Conservation (phyloP, 148 eudicot species). For the Fallopia convolvulus region DNA sequence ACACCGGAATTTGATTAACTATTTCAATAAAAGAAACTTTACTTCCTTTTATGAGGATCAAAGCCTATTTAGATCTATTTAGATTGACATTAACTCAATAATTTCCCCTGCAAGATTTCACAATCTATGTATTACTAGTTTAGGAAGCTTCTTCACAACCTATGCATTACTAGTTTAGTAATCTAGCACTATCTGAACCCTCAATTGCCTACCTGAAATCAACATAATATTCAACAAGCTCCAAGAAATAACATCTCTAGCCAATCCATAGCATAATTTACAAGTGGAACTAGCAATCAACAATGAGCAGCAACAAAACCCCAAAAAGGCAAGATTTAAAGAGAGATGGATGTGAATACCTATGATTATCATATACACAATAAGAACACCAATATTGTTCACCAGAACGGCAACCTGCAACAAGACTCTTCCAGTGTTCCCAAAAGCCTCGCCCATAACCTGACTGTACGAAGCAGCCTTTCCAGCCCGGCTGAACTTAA, state of each 20-base stretch:
- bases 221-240: neutral
- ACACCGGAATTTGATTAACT: neutral
- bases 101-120: neutral
- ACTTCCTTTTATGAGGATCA: neutral
- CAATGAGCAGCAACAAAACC: slow-evolving; percentile 10
- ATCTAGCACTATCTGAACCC: neutral
- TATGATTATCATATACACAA: slow-evolving; percentile 70
- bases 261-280: neutral
- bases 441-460: slow-evolving; percentile 57
- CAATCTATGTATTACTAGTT: neutral
- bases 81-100: neutral
- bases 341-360: slow-evolving; percentile 28
- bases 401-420: slow-evolving; percentile 48
- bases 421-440: slow-evolving; percentile 34
- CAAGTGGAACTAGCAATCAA: neutral
- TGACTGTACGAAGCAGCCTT: slow-evolving; percentile 46
- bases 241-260: neutral
- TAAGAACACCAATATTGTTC: slow-evolving; percentile 55
- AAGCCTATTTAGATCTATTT: no score
- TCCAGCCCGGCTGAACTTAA: slow-evolving; percentile 45
- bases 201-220: neutral
- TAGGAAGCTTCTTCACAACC: neutral
- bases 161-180: neutral
- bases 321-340: neutral
- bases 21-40: neutral